Conservation (phyloP, 2,329 filamentous ascomycete species). For the Aureobasidium lini region DNA sequence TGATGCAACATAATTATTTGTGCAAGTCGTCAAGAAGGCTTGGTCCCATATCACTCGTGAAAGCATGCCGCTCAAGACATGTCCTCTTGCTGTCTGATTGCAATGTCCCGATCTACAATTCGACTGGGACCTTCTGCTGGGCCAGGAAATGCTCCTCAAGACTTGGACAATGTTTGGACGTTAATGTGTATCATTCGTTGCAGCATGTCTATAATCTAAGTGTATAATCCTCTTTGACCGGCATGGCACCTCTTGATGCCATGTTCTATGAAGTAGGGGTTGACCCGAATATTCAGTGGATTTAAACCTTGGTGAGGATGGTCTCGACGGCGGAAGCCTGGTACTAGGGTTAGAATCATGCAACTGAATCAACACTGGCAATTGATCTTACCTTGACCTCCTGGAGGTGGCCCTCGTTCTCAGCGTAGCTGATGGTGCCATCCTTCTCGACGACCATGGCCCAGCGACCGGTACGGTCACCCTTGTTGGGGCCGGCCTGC, state of each 20-base stretch:
- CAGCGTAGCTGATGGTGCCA: slow-evolving; percentile 75
- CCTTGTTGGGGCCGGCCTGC: slow-evolving; percentile 48
- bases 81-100: neutral
- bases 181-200: slow-evolving; percentile 5
- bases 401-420: slow-evolving; percentile 54
- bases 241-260: neutral
- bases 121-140: neutral
- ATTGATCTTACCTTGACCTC: slow-evolving; percentile 38
- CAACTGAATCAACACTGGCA: neutral
- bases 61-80: too few relatives aligned
- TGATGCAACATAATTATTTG: slow-evolving; percentile 34
- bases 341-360: slow-evolving; percentile 23
- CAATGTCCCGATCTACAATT: neutral
- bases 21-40: neutral
- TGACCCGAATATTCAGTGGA: neutral
- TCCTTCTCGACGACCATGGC: slow-evolving; percentile 71
- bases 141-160: too few relatives aligned
- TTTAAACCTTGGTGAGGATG: slow-evolving; percentile 42
- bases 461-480: slow-evolving; percentile 69
- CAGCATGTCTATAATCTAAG: slow-evolving; percentile 4
- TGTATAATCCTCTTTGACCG: neutral
- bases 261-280: neutral
- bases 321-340: slow-evolving; percentile 43
- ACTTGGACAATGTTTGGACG: neutral
- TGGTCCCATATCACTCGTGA: too few relatives aligned